A percentile compares a stretch with the other conserved stretches of the same genome.
These are phyloP conservation scores for Boeremia lycopersici DNA, from an alignment of 2,329 filamentous ascomycete species.

Conservation along the genomic window DNA sequence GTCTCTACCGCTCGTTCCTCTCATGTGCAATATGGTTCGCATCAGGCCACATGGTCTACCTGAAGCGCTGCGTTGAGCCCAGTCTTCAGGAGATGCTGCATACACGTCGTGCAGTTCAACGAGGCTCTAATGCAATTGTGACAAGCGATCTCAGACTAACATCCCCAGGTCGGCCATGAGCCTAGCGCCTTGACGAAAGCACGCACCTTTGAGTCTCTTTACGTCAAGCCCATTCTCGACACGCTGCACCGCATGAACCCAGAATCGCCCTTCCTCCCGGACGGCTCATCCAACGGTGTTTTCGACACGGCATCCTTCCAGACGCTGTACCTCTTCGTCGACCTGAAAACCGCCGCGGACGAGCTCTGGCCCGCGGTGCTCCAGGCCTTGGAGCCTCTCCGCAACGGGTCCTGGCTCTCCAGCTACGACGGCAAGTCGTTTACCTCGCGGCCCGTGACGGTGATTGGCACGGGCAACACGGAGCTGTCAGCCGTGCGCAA, in stretches of 20 bases:
- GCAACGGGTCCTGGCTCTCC: conserved; percentile 59
- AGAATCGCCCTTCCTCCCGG: conserved; percentile 53
- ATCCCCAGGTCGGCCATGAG: conserved; percentile 61
- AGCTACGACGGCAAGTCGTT: conserved; percentile 56
- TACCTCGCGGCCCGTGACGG: conserved; percentile 60
- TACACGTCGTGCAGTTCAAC: not conserved
- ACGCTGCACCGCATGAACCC: conserved; percentile 64
- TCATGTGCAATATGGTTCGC: not conserved
- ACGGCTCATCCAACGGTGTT: conserved; percentile 62
- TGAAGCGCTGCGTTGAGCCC: too few relatives aligned
- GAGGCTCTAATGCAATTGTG: not conserved
- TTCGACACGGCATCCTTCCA: conserved; percentile 64
- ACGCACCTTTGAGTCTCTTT: conserved; percentile 63
- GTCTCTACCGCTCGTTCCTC: not conserved
- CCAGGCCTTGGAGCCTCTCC: conserved; percentile 62
- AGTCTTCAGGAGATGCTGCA: not conserved
- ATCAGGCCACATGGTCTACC: not conserved
- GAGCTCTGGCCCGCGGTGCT: conserved; percentile 64
- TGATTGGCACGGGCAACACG: conserved; percentile 65
- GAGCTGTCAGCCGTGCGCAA: conserved; percentile 51
- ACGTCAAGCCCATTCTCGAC: conserved; percentile 64
- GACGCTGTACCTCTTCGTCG: conserved; percentile 69
- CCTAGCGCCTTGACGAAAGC: conserved; percentile 56
- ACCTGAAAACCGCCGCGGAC: conserved; percentile 64
- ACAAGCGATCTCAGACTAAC: not conserved